Evolutionary conservation across 768 basidiomycete species (phyloP), one percentile per base, ranked within the genome.

Genomic region (Boletus tomentosulus): DNA sequence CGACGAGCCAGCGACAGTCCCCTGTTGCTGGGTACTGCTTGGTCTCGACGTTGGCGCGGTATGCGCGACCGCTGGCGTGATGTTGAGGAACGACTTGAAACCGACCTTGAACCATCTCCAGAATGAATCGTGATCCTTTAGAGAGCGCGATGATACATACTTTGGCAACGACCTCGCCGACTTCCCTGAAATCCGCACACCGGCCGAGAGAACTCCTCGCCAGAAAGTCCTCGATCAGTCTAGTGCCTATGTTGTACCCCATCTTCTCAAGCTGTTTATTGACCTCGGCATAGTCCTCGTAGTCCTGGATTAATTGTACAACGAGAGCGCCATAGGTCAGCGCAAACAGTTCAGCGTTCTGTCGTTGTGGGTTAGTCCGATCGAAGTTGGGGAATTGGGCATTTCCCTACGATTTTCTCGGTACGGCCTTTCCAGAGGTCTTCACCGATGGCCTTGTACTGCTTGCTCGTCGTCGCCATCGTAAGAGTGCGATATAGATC

Each of bases 251-350:
- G 67, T 95, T 97, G 72, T 97, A 98, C 4, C 97, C 97, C 96
- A 98, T 98, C 75, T 94, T 96, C 64, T 99, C 96, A 3, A 99
- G 85, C 69, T 99, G 95, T 70, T 92, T 95, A 71, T 92, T 92
- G 57, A 92, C 90, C 68, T 96, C 92, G 13, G 80, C 80, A 67
- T 97, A 98, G 75, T 99, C 95, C 66, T 99, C 97, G 65, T 98
- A 98, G 71, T 99, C 97, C 67, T 98, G 97, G 57, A 98, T 94
- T 57, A 99, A 82, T 74, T 99, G 97, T 33, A 98, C 93, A 46
- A 99, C 97, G 48, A 98, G 83, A 24, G 95, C 95, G 48, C 97
- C 97, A 61, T 99, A 99, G 22, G 96, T 98, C 53, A 98, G 73
- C 3, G 95, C 88, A 72, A 99, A 98, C 27, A 99, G 81, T 71